Percentiles rank a stretch among this genome's conserved stretches.
phyloP scores from a whole-genome alignment of 805 yeast species.

The Ogataea pini region DNA sequence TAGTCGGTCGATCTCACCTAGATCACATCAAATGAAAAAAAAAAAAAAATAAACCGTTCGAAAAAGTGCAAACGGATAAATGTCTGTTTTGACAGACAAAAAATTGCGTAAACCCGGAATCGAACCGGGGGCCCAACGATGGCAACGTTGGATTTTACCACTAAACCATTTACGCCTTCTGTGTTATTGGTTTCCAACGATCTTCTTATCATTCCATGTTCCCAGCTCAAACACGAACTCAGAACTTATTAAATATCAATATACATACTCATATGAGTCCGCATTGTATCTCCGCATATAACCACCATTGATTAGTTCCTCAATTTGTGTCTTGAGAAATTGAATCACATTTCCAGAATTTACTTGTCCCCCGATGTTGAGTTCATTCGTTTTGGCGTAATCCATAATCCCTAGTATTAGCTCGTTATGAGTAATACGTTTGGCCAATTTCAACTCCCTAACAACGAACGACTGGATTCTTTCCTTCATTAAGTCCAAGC shows the following conservation, averaged over 20 bases:
- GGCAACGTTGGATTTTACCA: slow-evolving; percentile 31
- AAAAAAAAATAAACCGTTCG: slow-evolving; percentile 1
- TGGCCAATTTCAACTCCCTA: slow-evolving; percentile 37
- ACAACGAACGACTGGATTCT: slow-evolving; percentile 19
- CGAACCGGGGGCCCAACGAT: slow-evolving; percentile 32
- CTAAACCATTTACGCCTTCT: slow-evolving; percentile 28
- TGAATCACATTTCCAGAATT: slow-evolving; percentile 10
- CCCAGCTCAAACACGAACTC: too few species aligned
- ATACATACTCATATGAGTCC: slow-evolving; percentile 20
- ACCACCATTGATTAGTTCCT: slow-evolving; percentile 39
- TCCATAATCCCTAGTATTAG: slow-evolving; percentile 36
- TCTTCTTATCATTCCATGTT: too few species aligned
- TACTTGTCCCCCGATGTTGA: slow-evolving; percentile 2
- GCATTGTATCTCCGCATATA: slow-evolving; percentile 30
- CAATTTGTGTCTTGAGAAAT: slow-evolving; percentile 35
- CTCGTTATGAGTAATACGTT: slow-evolving; percentile 28
- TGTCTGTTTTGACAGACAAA: slow-evolving; percentile 1
- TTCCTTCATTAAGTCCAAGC: slow-evolving; percentile 4
- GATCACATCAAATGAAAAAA: slow-evolving; percentile 4
- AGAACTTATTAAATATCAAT: too few species aligned
- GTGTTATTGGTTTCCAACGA: too few species aligned
- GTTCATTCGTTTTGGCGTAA: slow-evolving; percentile 7
- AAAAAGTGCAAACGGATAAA: too few species aligned
- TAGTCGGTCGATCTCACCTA: too few species aligned
- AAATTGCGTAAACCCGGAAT: slow-evolving; percentile 29